These are phyloP conservation scores for Thozetella sp. DNA, from an alignment of 495 filamentous ascomycete species.

Conservation along the genomic window DNA sequence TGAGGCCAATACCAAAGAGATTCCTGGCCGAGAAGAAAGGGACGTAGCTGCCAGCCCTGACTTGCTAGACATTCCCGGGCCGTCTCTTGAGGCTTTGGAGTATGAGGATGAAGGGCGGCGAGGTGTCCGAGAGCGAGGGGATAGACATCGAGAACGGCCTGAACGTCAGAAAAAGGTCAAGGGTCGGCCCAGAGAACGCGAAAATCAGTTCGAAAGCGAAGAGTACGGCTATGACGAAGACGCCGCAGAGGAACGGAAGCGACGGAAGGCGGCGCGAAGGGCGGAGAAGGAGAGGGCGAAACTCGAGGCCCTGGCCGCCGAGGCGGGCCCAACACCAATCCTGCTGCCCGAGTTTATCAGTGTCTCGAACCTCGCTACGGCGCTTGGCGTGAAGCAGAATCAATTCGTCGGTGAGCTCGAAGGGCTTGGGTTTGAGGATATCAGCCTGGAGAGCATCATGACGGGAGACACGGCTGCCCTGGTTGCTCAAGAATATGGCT, in stretches of 20 bases:
- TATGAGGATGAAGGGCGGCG: neutral
- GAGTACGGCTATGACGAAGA: slow-evolving; percentile 36
- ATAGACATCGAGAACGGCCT: neutral
- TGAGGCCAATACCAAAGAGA: neutral
- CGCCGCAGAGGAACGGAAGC: slow-evolving; percentile 28
- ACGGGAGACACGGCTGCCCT: slow-evolving; percentile 89
- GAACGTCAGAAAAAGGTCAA: slow-evolving; percentile 14
- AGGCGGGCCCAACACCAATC: slow-evolving; percentile 47
- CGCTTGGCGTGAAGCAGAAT: slow-evolving; percentile 69
- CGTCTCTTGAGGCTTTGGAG: neutral
- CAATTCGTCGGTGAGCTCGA: slow-evolving; percentile 76
- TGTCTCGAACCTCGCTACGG: slow-evolving; percentile 79
- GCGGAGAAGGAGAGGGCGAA: slow-evolving; percentile 27
- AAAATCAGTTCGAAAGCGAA: slow-evolving; percentile 14
- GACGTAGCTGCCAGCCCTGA: too few species aligned
- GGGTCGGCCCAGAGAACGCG: slow-evolving; percentile 1
- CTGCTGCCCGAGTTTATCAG: slow-evolving; percentile 90
- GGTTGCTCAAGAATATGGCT: slow-evolving; percentile 91
- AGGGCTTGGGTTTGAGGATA: slow-evolving; percentile 82
- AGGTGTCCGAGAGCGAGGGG: neutral
- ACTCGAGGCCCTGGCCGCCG: slow-evolving; percentile 24
- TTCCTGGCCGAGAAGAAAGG: too few species aligned
- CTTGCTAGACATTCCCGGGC: neutral
- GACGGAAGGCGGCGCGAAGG: slow-evolving; percentile 33
- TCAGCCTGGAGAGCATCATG: slow-evolving; percentile 77